Percentiles rank a stretch among this genome's conserved stretches.
Conservation (phyloP, 1,284 basidiomycete species). For the Rhodotorula sp. region DNA sequence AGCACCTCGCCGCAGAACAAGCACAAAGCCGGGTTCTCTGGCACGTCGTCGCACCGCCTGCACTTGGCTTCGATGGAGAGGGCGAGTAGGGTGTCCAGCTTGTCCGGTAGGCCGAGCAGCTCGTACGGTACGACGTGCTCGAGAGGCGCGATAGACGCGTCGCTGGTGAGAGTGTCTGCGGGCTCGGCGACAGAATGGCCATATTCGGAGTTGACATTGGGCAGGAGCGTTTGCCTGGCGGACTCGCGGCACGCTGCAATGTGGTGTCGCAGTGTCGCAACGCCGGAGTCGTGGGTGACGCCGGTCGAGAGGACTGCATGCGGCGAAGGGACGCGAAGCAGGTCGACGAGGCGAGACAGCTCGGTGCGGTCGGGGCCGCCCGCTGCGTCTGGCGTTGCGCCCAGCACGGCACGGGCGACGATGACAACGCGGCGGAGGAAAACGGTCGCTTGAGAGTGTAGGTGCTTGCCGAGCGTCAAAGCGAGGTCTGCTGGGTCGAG, state of each 20-base stretch:
- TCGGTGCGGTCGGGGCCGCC: slow-evolving; percentile 53
- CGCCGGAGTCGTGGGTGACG: background rate
- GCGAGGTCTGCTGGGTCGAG: background rate
- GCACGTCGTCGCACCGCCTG: slow-evolving; percentile 71
- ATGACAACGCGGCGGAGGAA: slow-evolving; percentile 34
- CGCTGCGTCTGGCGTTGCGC: slow-evolving; percentile 2
- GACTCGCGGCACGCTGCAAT: slow-evolving; percentile 8
- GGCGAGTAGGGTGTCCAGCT: slow-evolving; percentile 79
- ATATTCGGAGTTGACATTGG: slow-evolving; percentile 49
- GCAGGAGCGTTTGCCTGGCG: background rate
- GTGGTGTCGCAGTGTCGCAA: slow-evolving; percentile 16
- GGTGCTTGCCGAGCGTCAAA: slow-evolving; percentile 65
- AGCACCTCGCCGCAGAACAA: slow-evolving; percentile 83
- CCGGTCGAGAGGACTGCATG: slow-evolving; percentile 56
- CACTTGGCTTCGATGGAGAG: slow-evolving; percentile 69
- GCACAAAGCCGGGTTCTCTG: slow-evolving; percentile 85
- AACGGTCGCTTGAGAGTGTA: slow-evolving; percentile 73
- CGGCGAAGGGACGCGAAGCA: slow-evolving; percentile 74
- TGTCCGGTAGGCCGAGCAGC: slow-evolving; percentile 72
- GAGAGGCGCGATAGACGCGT: slow-evolving; percentile 48
- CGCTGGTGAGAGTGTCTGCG: slow-evolving; percentile 25
- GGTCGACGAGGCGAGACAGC: slow-evolving; percentile 71
- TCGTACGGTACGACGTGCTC: slow-evolving; percentile 86
- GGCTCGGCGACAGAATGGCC: slow-evolving; percentile 68
- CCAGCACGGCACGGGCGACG: slow-evolving; percentile 26